Conservation (phyloP, 2,329 filamentous ascomycete species). For the Nigrospora osmanthi region DNA sequence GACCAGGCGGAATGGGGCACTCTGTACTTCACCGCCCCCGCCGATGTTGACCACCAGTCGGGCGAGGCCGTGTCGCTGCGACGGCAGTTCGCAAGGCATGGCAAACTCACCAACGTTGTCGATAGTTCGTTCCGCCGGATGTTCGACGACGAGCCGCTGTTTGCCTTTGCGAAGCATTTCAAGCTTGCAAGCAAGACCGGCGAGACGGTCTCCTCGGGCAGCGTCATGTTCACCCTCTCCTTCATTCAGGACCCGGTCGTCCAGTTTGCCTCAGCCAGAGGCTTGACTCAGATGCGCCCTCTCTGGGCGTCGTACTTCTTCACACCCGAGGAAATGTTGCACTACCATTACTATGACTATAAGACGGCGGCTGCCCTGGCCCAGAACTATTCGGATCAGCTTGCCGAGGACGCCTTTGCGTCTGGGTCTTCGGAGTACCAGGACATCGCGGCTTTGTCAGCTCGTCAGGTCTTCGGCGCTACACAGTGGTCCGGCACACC, state of each 20-base stretch:
- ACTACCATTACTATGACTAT: constrained; percentile 73
- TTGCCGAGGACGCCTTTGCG: constrained; percentile 62
- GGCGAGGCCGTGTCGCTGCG: constrained; percentile 61
- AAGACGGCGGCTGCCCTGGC: constrained; percentile 54
- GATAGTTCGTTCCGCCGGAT: constrained; percentile 62
- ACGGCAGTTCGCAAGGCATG: constrained; percentile 60
- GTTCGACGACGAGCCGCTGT: constrained; percentile 73
- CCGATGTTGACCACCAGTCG: constrained; percentile 59
- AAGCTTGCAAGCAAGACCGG: constrained; percentile 30
- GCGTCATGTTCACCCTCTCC: constrained; percentile 66
- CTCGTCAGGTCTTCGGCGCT: constrained; percentile 73
- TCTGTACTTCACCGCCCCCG: constrained; percentile 66
- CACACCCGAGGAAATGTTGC: constrained; percentile 53
- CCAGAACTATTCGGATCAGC: constrained; percentile 63
- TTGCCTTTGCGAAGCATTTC: constrained; percentile 68
- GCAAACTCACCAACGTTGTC: constrained; percentile 56
- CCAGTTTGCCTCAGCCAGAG: constrained; percentile 69
- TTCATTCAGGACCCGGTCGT: constrained; percentile 73
- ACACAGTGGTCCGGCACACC: constrained; percentile 68
- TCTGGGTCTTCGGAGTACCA: constrained; percentile 70
- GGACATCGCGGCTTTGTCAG: constrained; percentile 69
- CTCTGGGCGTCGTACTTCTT: constrained; percentile 72
- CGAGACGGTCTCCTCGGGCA: constrained; percentile 31
- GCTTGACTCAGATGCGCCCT: constrained; percentile 70
- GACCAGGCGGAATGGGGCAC: constrained; percentile 82